phyloP scores from a whole-genome alignment of 495 filamentous ascomycete species.

The Amniculicola lignicola region DNA sequence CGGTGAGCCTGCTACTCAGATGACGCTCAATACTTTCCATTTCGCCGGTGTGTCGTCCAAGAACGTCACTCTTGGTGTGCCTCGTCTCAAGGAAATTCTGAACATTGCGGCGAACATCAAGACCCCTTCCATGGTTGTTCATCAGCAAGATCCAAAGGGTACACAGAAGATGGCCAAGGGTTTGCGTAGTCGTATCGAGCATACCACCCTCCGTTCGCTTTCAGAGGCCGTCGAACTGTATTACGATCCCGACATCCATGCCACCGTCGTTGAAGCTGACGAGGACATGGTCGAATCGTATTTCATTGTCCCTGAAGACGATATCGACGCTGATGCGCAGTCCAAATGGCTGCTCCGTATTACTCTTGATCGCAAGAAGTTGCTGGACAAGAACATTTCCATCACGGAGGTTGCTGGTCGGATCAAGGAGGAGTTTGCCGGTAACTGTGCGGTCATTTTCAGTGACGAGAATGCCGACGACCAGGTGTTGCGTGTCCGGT shows the following conservation, averaged over 20 bases:
- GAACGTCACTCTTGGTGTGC: slow-evolving; percentile 98
- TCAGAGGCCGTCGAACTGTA: slow-evolving; percentile 91
- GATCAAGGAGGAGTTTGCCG: slow-evolving; percentile 84
- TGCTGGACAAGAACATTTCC: slow-evolving; percentile 89
- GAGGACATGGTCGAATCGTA: slow-evolving; percentile 93
- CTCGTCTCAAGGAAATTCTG: slow-evolving; percentile 97
- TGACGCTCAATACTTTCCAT: slow-evolving; percentile 99
- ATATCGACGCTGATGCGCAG: slow-evolving; percentile 68
- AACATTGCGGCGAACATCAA: slow-evolving; percentile 98
- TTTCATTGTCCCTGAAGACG: slow-evolving; percentile 89
- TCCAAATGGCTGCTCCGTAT: slow-evolving; percentile 95
- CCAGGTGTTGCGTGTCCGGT: slow-evolving; percentile 88
- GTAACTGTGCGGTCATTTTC: slow-evolving; percentile 88
- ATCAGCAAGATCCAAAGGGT: slow-evolving; percentile 57
- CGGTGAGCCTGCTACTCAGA: slow-evolving; percentile 97
- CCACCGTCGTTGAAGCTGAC: slow-evolving; percentile 82
- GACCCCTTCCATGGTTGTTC: slow-evolving; percentile 96
- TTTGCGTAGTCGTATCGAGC: slow-evolving; percentile 83
- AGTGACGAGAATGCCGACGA: slow-evolving; percentile 97
- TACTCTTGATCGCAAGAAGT: slow-evolving; percentile 83
- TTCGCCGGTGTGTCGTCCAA: slow-evolving; percentile 99
- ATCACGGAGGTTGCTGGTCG: slow-evolving; percentile 88
- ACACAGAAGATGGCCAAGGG: slow-evolving; percentile 78
- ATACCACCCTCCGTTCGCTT: slow-evolving; percentile 90
- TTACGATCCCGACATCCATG: slow-evolving; percentile 88